Evolutionary conservation across 1,284 basidiomycete species (phyloP).

Genomic region (Cutaneotrichosporon cyanovorans): DNA sequence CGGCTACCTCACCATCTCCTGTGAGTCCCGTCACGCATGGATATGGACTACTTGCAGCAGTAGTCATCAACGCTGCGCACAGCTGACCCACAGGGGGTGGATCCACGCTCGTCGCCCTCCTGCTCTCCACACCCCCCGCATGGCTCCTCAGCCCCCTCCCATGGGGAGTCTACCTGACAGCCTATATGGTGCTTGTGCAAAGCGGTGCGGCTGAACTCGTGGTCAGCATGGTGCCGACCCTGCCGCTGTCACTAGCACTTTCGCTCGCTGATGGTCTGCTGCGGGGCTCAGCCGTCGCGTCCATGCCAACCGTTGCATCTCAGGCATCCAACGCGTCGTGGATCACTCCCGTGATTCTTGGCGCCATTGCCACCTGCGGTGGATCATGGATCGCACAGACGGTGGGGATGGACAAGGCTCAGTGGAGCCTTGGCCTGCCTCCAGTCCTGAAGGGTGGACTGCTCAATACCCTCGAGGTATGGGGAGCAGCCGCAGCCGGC

Average conservation of each 20-base stretch:
- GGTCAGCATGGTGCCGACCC: constrained; percentile 9
- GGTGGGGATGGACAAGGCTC: constrained; percentile 22
- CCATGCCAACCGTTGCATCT: constrained; percentile 13
- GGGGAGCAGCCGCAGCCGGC: constrained; percentile 24
- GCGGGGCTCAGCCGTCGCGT: constrained; percentile 25
- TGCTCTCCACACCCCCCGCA: constrained; percentile 33
- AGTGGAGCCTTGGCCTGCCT: constrained; percentile 30
- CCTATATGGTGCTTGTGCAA: constrained; percentile 28
- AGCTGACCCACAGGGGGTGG: constrained; percentile 35
- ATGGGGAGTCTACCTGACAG: constrained; percentile 33
- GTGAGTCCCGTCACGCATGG: constrained; percentile 21
- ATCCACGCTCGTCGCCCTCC: constrained; percentile 28
- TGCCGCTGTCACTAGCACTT: constrained; percentile 26
- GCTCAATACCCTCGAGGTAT: constrained; percentile 33
- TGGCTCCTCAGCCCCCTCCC: constrained; percentile 37
- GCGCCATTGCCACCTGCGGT: constrained; percentile 26
- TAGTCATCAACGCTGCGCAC: too few relatives aligned
- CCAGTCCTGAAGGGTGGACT: constrained; percentile 26
- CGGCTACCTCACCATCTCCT: constrained; percentile 36
- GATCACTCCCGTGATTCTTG: constrained; percentile 30
- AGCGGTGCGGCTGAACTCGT: constrained; percentile 13
- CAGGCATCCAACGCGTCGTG: constrained; percentile 1
- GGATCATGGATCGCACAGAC: constrained; percentile 32
- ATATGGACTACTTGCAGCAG: too few relatives aligned
- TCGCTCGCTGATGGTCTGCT: constrained; percentile 30